These are phyloP conservation scores for Solanum raphanifolium DNA, from an alignment of 257 asterid species.

Conservation along the genomic window DNA sequence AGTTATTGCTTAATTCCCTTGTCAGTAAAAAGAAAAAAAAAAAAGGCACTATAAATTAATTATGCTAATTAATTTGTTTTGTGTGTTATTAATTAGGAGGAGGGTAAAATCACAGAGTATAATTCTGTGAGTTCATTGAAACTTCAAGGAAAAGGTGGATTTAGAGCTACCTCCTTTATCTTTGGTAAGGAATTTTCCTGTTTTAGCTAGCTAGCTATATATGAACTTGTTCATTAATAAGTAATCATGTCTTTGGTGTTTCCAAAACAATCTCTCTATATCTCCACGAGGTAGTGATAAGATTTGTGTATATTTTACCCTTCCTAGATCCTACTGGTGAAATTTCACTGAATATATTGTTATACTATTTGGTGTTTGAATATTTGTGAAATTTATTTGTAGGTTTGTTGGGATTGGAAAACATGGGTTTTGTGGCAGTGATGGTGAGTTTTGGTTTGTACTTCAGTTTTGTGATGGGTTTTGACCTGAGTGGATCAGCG, in stretches of 20 bases:
- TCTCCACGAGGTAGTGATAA: too few species aligned
- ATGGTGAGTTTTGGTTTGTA: conserved; percentile 63
- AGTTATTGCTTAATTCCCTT: neutral
- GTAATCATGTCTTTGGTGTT: too few species aligned
- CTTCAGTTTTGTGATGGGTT: conserved; percentile 33
- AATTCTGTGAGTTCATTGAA: conserved; percentile 1
- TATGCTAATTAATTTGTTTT: neutral
- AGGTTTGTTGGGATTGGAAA: conserved; percentile 52
- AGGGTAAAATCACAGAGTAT: conserved; percentile 18
- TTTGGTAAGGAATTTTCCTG: conserved; percentile 27
- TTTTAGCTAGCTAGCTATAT: neutral
- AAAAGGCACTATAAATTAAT: neutral
- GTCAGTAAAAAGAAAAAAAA: neutral
- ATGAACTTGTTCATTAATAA: neutral
- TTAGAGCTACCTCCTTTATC: conserved; percentile 53
- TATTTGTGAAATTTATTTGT: neutral
- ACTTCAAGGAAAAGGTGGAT: conserved; percentile 50
- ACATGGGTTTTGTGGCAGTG: conserved; percentile 59
- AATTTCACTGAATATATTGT: too few species aligned
- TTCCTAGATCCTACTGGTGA: too few species aligned
- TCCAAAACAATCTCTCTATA: too few species aligned
- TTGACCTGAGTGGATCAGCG: conserved; percentile 35
- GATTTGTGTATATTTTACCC: neutral
- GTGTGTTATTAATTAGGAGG: conserved; percentile 30
- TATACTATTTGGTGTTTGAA: neutral